Base-by-base conservation (phyloP, 495 filamentous ascomycete genomes). In the Tuber microsphaerosporum region DNA sequence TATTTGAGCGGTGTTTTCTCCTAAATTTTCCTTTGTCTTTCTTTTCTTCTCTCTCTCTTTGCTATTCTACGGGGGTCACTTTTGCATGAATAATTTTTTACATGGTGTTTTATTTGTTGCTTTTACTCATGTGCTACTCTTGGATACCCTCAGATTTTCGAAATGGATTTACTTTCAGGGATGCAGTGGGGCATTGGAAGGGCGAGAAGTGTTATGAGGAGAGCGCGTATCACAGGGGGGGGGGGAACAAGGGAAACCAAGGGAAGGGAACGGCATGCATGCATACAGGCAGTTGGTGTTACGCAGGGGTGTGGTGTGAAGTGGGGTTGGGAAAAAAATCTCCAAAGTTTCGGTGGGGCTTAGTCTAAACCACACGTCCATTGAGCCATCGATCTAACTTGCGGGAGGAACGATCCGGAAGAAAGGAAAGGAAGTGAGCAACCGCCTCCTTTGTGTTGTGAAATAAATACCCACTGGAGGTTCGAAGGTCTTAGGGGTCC, bases 1-100 rank as follows among this genome's bases (percentile, higher is more conserved):
- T 79, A 79, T 79, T 75, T 79, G 77, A 79, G 73, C 72, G 73
- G 76, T 73, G 70, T 71, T 73, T n/a, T 72, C 56, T 65, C n/a
- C 26, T 76, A 51, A 43, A 71, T 76, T 79, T 79, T 74, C n/a
- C 39, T 75, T 71, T 75, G 70, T 69, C 56, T 37, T 43, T 74
- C 56, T 72, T 56, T 75, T 69, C 44, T 71, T 72, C 71, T 70
- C 5, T 61, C 22, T 70, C 48, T 74, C 48, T 48, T 71, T 78
- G 56, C 77, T 71, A 79, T 71, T 75, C 71, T 77, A 71, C 73
- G 72, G 76, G 77, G 76, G 76, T 73, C 77, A 74, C 71, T 76
- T 44, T 51, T 75, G 70, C 77, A 79, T 79, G 77, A 79, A 71
- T 79, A 79, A 79, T 79, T 79, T 61, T 65, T 75, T 75, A 73